These are phyloP conservation scores for Solanum arcanum DNA, from an alignment of 257 asterid genomes.

Conservation along the genomic window DNA sequence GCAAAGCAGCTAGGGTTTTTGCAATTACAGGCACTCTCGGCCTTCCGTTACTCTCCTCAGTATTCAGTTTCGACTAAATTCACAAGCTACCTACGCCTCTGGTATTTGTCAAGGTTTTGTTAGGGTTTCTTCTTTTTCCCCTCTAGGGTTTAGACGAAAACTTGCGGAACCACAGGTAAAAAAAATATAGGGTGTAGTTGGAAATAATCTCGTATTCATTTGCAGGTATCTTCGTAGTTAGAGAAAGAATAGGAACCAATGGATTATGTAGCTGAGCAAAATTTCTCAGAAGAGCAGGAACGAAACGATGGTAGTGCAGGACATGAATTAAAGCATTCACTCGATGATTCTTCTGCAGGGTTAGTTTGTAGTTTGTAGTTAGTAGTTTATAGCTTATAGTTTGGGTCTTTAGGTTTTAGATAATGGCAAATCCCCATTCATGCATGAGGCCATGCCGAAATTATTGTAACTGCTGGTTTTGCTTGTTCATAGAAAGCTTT, in stretches of 20 bases:
- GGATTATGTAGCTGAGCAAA: conserved; percentile 79
- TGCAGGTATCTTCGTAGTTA: conserved; percentile 58
- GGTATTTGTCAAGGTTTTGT: not conserved
- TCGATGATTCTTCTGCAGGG: conserved; percentile 91
- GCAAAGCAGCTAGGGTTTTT: not conserved
- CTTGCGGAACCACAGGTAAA: conserved; percentile 9
- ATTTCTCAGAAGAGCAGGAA: conserved; percentile 47
- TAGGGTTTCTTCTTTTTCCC: conserved; percentile 2
- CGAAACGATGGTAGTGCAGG: conserved; percentile 83
- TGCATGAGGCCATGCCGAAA: conserved; percentile 29
- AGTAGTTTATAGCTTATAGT: conserved; percentile 28
- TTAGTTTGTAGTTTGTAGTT: conserved; percentile 92
- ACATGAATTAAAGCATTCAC: conserved; percentile 47
- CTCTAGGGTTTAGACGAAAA: not conserved
- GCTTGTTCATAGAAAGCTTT: conserved; percentile 89
- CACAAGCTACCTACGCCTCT: not conserved
- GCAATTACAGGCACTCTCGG: not conserved
- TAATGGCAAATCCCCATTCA: conserved; percentile 12
- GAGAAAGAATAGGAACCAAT: conserved; percentile 39
- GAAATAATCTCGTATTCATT: conserved; percentile 33
- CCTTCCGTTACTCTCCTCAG: not conserved
- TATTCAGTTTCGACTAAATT: not conserved
- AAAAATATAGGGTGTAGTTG: not conserved
- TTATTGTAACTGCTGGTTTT: conserved; percentile 66
- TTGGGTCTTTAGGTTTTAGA: conserved; percentile 1